Percentiles rank a stretch among this genome's conserved stretches.
phyloP scores from a whole-genome alignment of 495 filamentous ascomycete genomes.

The Terfezia claveryi region DNA sequence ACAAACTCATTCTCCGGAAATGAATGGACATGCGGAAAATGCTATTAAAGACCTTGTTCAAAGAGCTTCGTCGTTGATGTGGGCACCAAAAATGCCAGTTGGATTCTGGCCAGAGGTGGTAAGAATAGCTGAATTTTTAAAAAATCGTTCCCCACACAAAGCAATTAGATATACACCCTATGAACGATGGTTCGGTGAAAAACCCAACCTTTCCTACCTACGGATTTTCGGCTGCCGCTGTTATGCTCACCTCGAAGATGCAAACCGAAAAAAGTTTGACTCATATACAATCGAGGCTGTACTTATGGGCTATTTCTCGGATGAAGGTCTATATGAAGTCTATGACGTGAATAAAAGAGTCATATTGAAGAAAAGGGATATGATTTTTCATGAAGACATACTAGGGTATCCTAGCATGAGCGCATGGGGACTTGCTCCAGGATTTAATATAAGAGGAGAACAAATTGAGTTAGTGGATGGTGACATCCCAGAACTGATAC shows the following conservation, averaged over 20 bases:
- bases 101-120: conserved; percentile 2
- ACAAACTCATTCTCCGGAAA: background rate
- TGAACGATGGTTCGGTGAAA: background rate
- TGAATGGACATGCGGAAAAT: background rate
- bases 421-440: background rate
- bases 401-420: background rate
- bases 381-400: background rate
- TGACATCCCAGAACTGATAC: background rate
- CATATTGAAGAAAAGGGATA: background rate
- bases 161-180: background rate
- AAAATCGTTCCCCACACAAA: background rate
- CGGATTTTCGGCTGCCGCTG: background rate
- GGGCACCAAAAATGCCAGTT: background rate
- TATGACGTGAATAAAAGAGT: background rate
- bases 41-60: background rate
- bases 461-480: background rate
- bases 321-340: background rate
- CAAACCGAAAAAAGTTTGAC: background rate
- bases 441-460: background rate
- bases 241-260: background rate
- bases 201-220: background rate
- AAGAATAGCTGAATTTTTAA: background rate
- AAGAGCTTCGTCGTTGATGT: background rate
- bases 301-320: background rate
- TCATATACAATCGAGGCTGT: background rate